Evolutionary conservation across 345 rosid genomes (phyloP).

Genomic region (Isatis tinctoria): DNA sequence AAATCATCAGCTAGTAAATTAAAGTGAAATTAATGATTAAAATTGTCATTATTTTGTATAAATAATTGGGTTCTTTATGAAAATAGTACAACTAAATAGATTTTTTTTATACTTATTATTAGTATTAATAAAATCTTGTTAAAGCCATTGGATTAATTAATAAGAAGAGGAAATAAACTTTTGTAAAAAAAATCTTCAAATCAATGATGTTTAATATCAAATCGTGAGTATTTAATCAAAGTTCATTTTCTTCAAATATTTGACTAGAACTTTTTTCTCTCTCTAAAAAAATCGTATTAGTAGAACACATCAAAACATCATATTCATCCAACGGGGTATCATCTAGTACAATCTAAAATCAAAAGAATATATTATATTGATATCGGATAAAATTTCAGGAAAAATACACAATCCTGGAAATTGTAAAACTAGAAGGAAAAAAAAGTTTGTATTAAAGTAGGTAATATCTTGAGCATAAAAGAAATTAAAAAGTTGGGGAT

Average conservation of each 20-base stretch:
- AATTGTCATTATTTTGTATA: neutral
- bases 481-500: neutral
- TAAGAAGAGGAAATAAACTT: neutral
- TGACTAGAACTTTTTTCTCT: neutral
- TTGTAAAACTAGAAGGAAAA: neutral
- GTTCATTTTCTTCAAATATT: too few relatives aligned
- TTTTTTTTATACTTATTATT: neutral
- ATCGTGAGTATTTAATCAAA: neutral
- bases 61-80: neutral
- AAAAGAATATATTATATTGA: neutral
- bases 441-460: constrained; percentile 5
- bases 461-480: neutral
- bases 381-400: neutral
- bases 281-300: too few relatives aligned
- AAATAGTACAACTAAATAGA: neutral
- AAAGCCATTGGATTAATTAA: neutral
- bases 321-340: neutral
- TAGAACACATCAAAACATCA: neutral
- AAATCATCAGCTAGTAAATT: neutral
- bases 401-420: neutral
- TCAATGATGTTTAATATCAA: neutral
- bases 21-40: neutral
- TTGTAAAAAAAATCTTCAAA: neutral
- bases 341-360: neutral
- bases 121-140: neutral